Base-by-base conservation (phyloP, 2,329 filamentous ascomycete species). In the Annulohypoxylon truncatum region DNA sequence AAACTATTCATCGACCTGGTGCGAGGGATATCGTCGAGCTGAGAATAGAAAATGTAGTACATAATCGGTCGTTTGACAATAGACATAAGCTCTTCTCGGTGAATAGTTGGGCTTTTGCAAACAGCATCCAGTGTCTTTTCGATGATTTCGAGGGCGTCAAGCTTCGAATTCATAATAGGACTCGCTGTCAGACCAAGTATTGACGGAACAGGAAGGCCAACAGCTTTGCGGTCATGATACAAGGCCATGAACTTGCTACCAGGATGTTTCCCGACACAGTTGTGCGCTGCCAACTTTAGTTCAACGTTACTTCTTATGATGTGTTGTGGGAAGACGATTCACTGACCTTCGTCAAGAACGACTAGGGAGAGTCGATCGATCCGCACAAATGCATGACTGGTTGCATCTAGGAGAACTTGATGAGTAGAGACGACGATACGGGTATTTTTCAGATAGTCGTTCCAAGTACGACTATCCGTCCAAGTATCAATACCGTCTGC, bases 131-230 rank as follows among this genome's bases (percentile, higher is more conserved):
- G 80, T 40, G 91, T 92, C 2, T 76, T 69, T 75, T 97, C 93
- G 5, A 97, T 84, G 3, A 77, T 75, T 77, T 85, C 79, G 12
- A 95, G 81, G 33, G 84, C 84, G 1, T 81, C 78, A 1, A 83
- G 76, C 13, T 84, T 84, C 1, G 85, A 87, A 59, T 83, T 87
- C 69, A 90, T 88, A 2, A 92, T 85, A 0, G 93, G 93, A 66
- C 92, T 96, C 0, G 94, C 94, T 5, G 91, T 94, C 22, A 97
- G 82, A 0, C 93, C 94, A 4, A 97, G 81, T 26, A 97, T 90
- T 18, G 83, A 82, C 0, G 94, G 94, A 1, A 87, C 77, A 0
- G 72, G 51, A 0, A 76, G 64, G 0, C 81, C 82, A 1, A 60
- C 67, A 0, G 57, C 68, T 53, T 82, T 83, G 15, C 75, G 77